Base-by-base conservation (phyloP, 2,329 filamentous ascomycete species). In the Exophiala dermatitidis region DNA sequence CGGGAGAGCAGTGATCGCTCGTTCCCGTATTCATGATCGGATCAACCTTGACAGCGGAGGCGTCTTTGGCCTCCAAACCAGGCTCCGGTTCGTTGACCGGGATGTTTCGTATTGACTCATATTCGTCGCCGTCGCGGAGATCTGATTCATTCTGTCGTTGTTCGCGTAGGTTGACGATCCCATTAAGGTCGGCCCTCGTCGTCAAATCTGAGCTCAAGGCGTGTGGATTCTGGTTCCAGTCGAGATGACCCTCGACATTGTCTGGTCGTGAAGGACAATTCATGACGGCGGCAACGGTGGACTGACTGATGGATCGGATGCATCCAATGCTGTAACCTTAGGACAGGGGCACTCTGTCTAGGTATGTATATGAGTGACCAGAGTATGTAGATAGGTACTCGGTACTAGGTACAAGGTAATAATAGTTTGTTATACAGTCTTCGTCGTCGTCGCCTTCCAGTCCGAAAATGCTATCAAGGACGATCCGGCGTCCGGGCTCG, bases 221-320 rank as follows among this genome's bases (percentile, higher is more conserved):
- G 51, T 75, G 71, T 1, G 82, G 82, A 58, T 74, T 84, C 67
- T 85, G 82, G 63, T 85, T 85, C 70, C 76, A 82, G 49, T 72
- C 73, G 26, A 74, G 73, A 48, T 78, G 74, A 46, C 73, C 71
- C 46, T 74, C 66, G 31, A 74, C 71, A 52, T 80, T 74, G 56
- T 85, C 81, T 32, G 75, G 80, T 60, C 80, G 73, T 4, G 81
- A 84, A 53, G 82, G 81, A 65, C 81, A 83, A 63, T 85, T 85
- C 82, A 85, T 85, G 47, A 34, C 68, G 53, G 52, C 41, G 54
- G 48, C 32, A 44, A 29, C 36, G 19, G 29, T 1, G 49, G 45
- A 12, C 41, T n/a, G 10, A 28, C 12, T 30, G 32, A 30, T 44
- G 5, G 45, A 28, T 19, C 9, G 50, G 26, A 44, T 19, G 19